A percentile compares a stretch with the other conserved stretches of the same genome.
Conservation (phyloP, 2,329 filamentous ascomycete genomes). For the Cladophialophora exuberans region DNA sequence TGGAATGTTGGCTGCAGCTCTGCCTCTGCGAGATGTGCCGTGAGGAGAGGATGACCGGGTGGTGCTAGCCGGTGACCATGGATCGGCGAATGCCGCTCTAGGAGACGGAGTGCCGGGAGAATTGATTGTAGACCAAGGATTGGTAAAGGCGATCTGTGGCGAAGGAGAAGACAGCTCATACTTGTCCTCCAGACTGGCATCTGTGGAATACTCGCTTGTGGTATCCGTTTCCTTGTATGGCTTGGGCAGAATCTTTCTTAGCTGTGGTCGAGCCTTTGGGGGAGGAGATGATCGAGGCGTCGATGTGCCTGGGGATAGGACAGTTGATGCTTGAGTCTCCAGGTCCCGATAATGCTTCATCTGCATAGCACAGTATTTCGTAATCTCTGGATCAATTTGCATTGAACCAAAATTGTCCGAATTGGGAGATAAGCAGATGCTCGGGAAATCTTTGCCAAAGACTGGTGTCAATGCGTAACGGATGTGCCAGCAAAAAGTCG, state of each 20-base stretch:
- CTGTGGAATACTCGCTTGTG: slow-evolving; percentile 48
- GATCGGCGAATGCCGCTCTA: slow-evolving; percentile 23
- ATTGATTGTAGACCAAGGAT: slow-evolving; percentile 49
- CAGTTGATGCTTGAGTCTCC: slow-evolving; percentile 29
- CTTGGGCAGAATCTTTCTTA: slow-evolving; percentile 32
- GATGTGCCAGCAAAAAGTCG: slow-evolving; percentile 86
- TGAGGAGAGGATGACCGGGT: slow-evolving; percentile 22
- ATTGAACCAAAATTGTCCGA: slow-evolving; percentile 68
- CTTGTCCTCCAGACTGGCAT: slow-evolving; percentile 41
- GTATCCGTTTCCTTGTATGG: slow-evolving; percentile 35
- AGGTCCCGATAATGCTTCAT: slow-evolving; percentile 39
- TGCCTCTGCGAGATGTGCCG: slow-evolving; percentile 14
- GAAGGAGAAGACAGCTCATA: slow-evolving; percentile 43
- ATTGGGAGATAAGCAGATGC: slow-evolving; percentile 68
- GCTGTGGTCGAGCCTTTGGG: slow-evolving; percentile 20
- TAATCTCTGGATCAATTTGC: slow-evolving; percentile 63
- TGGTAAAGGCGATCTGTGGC: slow-evolving; percentile 44
- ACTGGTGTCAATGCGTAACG: slow-evolving; percentile 84
- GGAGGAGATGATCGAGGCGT: slow-evolving; percentile 18
- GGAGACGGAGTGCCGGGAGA: slow-evolving; percentile 37
- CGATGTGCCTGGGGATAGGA: slow-evolving; percentile 6
- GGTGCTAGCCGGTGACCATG: slow-evolving; percentile 25
- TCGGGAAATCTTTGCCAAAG: slow-evolving; percentile 82
- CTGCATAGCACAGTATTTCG: slow-evolving; percentile 54
- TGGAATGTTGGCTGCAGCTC: slow-evolving; percentile 19